Percentiles rank a stretch among this genome's conserved stretches.
phyloP scores from a whole-genome alignment of 2,329 filamentous ascomycete species.

The Periconia macrospinosa region DNA sequence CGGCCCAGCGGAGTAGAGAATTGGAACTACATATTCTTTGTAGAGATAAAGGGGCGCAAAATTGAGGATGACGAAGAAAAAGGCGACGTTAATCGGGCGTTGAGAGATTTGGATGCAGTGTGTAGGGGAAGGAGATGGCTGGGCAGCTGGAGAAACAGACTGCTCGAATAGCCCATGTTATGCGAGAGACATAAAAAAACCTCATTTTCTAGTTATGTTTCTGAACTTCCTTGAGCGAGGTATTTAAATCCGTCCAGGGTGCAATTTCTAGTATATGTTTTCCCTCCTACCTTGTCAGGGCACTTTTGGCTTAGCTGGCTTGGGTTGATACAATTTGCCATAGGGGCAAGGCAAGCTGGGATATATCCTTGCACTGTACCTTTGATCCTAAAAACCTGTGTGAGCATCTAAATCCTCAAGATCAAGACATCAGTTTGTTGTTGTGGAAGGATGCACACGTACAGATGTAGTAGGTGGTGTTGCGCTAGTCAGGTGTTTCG shows the following conservation, averaged over 20 bases:
- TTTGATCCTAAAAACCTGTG: neutral
- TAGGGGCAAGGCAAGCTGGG: too few species aligned
- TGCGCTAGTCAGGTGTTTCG: neutral
- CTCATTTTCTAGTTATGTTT: too few species aligned
- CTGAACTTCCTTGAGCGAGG: too few species aligned
- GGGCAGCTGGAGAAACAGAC: slow-evolving; percentile 62
- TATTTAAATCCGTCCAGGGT: too few species aligned
- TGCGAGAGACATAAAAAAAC: too few species aligned
- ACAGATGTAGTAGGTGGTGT: neutral
- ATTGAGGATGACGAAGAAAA: slow-evolving; percentile 57
- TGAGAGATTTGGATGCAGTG: slow-evolving; percentile 60
- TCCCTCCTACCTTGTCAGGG: too few species aligned
- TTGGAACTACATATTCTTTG: slow-evolving; percentile 94
- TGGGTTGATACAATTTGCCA: too few species aligned
- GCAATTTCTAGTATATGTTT: too few species aligned
- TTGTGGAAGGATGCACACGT: too few species aligned
- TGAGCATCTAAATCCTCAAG: neutral
- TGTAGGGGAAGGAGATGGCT: slow-evolving; percentile 69
- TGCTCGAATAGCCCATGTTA: neutral
- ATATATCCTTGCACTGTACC: neutral
- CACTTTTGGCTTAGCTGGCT: too few species aligned
- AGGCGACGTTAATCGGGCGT: slow-evolving; percentile 61
- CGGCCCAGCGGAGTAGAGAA: slow-evolving; percentile 72
- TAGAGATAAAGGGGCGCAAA: slow-evolving; percentile 76
- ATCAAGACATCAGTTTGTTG: too few species aligned